Evolutionary conservation across 2,329 filamentous ascomycete species (phyloP).

Genomic region (Ophiostoma novo-ulmi): DNA sequence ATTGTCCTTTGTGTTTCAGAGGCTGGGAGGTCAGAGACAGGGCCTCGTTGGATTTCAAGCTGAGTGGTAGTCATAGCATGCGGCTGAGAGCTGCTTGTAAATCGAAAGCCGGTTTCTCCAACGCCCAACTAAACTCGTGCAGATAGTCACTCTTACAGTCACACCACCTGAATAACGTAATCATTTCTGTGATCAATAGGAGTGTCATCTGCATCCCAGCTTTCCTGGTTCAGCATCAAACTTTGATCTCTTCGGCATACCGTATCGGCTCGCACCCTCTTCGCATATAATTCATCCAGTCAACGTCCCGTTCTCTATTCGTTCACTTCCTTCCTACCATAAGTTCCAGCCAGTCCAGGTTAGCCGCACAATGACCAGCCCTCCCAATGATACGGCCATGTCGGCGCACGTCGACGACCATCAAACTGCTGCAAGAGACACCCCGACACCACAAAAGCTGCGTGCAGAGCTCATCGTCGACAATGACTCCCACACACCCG

Average conservation of each 20-base stretch:
- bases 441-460: not conserved
- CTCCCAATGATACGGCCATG: not conserved
- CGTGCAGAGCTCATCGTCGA: not conserved
- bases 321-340: not conserved
- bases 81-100: not conserved
- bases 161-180: not conserved
- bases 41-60: not conserved
- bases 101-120: not conserved
- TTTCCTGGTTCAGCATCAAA: not conserved
- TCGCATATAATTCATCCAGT: no score
- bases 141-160: not conserved
- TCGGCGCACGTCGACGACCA: not conserved
- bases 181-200: not conserved
- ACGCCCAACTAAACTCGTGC: not conserved
- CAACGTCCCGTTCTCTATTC: no score
- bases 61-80: no score
- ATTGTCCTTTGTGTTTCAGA: not conserved
- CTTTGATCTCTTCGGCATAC: not conserved
- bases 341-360: not conserved
- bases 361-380: no score
- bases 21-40: no score
- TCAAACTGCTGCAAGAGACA: not conserved
- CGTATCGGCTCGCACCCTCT: not conserved
- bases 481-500: not conserved
- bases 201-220: not conserved